Evolutionary conservation across 176 grass and related monocot species (phyloP), one percentile per base, ranked within the genome.

Genomic region (Musa schizocarpa): DNA sequence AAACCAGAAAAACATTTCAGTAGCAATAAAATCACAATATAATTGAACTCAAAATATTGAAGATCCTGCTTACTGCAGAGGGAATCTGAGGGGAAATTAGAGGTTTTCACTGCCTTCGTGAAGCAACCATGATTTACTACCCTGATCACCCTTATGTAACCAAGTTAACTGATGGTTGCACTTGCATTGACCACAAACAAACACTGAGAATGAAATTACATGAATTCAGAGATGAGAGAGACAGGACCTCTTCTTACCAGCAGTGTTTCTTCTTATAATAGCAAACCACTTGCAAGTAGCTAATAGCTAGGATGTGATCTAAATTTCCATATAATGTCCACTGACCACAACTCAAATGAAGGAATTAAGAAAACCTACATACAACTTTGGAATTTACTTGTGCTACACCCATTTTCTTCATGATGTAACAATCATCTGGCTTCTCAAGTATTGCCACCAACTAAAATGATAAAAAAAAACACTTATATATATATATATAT

Each of bases 391-490:
- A 20, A 34, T 61, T 72, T 75, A 62, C 73, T 55, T 75, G 55
- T 59, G 53, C 25, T 57, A 75, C 27, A 61, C 73, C 54, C 25
- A 62, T 48, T n/a, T 72, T 72, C 27, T 54, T 75, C 55, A 75
- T 26, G 13, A 34, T 1, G 24, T 52, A 59, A 62, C 1, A 11
- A 57, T 61, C 54, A 49, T 62, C 73, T 48, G 53, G 17, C 13
- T 75, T 43, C 73, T 83, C 77, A 81, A 77, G 51, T 23, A 23
- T 74, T 63, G 74, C 20, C 73, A 79, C 29, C 11, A 54, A 76
- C 24, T 34, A 81, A 34, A 56, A 29, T 48, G 26, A 74, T 6
- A 78, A 79, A 74, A 58, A 58, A 67, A 74, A 58, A 67, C 56
- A 63, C 34, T 16, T 22, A 22, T 22, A 22, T 22, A 22, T 22